Evolutionary conservation across 192 early-diverging fungal genomes (phyloP).

Genomic region (Gamsiella multidivaricata): DNA sequence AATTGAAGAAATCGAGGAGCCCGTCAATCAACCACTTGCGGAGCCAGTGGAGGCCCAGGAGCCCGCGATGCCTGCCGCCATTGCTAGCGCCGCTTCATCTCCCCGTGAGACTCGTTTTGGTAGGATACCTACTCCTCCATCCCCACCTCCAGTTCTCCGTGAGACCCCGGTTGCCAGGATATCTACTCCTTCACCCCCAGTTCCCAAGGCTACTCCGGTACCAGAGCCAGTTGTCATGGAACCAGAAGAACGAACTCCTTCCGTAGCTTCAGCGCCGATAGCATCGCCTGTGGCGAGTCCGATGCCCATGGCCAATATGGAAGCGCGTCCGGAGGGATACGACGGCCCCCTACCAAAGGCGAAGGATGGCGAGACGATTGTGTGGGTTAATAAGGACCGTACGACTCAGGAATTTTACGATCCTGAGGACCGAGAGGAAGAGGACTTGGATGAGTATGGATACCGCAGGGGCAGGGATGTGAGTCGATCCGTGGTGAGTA

Average conservation of each 20-base stretch:
- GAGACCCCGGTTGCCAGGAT: too few relatives aligned
- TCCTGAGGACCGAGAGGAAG: slow-evolving; percentile 18
- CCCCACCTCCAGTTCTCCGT: too few relatives aligned
- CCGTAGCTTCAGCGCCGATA: too few relatives aligned
- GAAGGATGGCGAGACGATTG: slow-evolving; percentile 3
- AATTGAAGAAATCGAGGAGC: not conserved
- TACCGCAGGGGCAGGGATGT: slow-evolving; percentile 38
- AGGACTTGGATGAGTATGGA: slow-evolving; percentile 27
- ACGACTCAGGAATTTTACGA: slow-evolving; percentile 30
- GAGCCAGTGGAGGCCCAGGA: not conserved
- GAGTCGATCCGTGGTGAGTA: too few relatives aligned
- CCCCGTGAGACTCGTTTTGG: not conserved
- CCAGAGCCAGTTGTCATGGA: too few relatives aligned
- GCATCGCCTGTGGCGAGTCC: too few relatives aligned
- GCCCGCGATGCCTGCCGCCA: not conserved
- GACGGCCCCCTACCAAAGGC: not conserved
- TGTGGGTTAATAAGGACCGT: slow-evolving; percentile 33
- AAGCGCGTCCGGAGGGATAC: not conserved
- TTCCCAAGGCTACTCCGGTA: too few relatives aligned
- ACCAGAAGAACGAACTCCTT: too few relatives aligned
- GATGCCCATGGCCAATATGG: too few relatives aligned
- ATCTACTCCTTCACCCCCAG: too few relatives aligned
- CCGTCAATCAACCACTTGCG: not conserved
- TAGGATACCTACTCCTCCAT: too few relatives aligned
- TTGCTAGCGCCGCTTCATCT: not conserved